A percentile compares a stretch with the other conserved stretches of the same genome.
Evolutionary conservation across 257 asterid species (phyloP).

Genomic region (Solanum okadae): DNA sequence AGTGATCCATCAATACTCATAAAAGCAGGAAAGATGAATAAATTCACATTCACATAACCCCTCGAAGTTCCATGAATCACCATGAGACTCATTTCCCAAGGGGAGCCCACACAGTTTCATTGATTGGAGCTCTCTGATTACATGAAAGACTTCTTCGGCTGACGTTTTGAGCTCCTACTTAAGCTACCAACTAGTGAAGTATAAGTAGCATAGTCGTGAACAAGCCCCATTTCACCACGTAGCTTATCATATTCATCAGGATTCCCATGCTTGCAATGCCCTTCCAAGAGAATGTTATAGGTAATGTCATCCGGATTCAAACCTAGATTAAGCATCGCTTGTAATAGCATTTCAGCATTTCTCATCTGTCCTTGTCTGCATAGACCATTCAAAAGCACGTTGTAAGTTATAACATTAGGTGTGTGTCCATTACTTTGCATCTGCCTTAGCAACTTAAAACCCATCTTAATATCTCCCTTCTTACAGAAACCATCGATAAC

Average conservation of each 20-base stretch:
- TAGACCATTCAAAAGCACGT: constrained; percentile 72
- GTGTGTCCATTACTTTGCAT: constrained; percentile 57
- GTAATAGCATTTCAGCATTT: constrained; percentile 66
- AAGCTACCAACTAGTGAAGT: constrained; percentile 44
- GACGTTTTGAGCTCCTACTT: constrained; percentile 25
- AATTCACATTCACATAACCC: not conserved
- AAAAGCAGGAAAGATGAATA: not conserved
- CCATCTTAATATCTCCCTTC: constrained; percentile 64
- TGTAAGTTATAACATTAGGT: constrained; percentile 64
- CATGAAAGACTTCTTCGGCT: constrained; percentile 10
- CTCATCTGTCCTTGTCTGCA: constrained; percentile 84
- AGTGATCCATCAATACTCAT: not conserved
- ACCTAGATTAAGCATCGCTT: constrained; percentile 77
- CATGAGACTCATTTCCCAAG: not conserved
- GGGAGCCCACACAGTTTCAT: not conserved
- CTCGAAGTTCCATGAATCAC: not conserved
- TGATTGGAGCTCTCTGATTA: not conserved
- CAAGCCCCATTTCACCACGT: constrained; percentile 69
- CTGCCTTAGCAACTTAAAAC: constrained; percentile 55
- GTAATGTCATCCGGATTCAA: constrained; percentile 79
- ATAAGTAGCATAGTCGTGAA: constrained; percentile 76
- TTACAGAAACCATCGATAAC: constrained; percentile 60
- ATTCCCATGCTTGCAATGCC: constrained; percentile 47
- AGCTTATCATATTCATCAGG: constrained; percentile 33
- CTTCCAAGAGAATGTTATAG: constrained; percentile 67